Base-by-base conservation (phyloP, 2,329 filamentous ascomycete genomes). In the Metarhizium rileyi region DNA sequence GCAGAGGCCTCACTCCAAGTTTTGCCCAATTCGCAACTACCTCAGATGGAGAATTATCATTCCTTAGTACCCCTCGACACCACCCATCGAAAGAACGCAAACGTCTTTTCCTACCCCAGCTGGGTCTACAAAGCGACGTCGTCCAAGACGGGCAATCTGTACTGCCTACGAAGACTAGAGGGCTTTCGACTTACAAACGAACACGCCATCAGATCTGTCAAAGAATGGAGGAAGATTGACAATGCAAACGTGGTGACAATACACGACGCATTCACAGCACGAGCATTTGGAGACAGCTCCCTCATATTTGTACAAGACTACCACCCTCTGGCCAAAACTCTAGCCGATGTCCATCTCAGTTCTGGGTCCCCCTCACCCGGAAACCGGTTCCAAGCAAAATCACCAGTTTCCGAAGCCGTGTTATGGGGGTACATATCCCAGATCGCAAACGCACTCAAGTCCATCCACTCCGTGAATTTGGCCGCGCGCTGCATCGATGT, bases 111-210 rank as follows among this genome's bases (percentile, higher is more conserved):
- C 26, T 95, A 89, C 61, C 81, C 85, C 5, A 95, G 86, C 59
- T 97, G 90, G 89, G 81, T 95, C 1, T 98, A 96, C 72, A 97
- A 97, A 70, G 91, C 90, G 8, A 83, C 85, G 23, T 95, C 89
- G 6, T 84, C 80, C 65, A 93, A 93, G 63, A 91, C 91, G 59
- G 93, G 90, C 10, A 84, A 87, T 56, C 81, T 84, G n/a, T 97
- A 95, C 67, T 89, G 85, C 50, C 72, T 98, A 44, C 80, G 93
- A 54, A 79, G 93, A 53, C 77, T 98, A 22, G 90, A 96, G 75
- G 86, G 89, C 45, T 96, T 90, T 62, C 84, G 89, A 10, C 70
- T 97, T 46, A 93, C 86, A 14, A 95, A 90, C 60, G 90, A 95
- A 60, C 85, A 89, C 57, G 87, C 90, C 4, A 94, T 97, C 47